phyloP scores from a whole-genome alignment of 2,329 filamentous ascomycete species.

The Fusarium anguioides region DNA sequence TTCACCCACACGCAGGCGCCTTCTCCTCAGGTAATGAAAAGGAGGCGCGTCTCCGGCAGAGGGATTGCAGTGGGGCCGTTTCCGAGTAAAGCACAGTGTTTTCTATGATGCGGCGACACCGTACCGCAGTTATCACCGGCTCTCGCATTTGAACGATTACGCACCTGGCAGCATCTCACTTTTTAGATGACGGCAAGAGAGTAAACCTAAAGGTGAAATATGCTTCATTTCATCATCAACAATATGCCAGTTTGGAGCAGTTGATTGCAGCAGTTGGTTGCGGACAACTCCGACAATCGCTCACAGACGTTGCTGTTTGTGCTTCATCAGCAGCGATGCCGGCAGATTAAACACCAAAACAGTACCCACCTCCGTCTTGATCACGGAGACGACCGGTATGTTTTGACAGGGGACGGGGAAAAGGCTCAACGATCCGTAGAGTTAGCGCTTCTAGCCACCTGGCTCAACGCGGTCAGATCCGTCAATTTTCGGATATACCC shows the following conservation, averaged over 20 bases:
- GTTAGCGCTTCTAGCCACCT: constrained; percentile 22
- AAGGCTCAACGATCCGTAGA: constrained; percentile 5
- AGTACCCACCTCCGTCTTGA: constrained; percentile 35
- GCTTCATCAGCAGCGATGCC: constrained; percentile 5
- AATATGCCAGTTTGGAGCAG: background rate
- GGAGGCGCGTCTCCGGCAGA: constrained; percentile 30
- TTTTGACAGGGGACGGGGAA: constrained; percentile 34
- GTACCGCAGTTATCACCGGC: constrained; percentile 13
- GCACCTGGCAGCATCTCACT: background rate
- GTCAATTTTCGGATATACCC: background rate
- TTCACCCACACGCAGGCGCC: constrained; percentile 9
- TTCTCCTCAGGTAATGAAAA: constrained; percentile 17
- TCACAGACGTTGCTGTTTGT: constrained; percentile 1
- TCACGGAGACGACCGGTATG: constrained; percentile 32
- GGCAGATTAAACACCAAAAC: constrained; percentile 29
- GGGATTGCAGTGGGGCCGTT: constrained; percentile 34
- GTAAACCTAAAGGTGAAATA: background rate
- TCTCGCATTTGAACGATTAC: background rate
- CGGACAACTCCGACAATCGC: background rate
- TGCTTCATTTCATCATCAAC: background rate
- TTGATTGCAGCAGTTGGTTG: background rate
- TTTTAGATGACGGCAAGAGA: background rate
- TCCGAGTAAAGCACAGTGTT: constrained; percentile 27
- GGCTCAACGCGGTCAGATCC: background rate
- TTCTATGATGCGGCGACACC: constrained; percentile 2